Evolutionary conservation across 2,329 filamentous ascomycete species (phyloP).

Genomic region (Thielaviopsis musarum): DNA sequence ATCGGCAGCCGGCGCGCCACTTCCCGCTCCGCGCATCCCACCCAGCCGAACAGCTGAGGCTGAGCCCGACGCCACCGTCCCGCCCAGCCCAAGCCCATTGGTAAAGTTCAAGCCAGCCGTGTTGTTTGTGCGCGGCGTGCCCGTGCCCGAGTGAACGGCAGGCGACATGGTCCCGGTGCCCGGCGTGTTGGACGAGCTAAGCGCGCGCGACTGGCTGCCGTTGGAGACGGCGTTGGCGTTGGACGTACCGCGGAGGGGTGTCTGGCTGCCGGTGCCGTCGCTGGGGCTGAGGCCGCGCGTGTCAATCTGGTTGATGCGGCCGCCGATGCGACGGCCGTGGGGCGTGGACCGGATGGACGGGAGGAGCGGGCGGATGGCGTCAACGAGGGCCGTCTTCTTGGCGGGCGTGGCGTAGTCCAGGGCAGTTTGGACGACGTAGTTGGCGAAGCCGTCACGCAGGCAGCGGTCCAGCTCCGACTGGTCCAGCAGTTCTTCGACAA

Average conservation of each 20-base stretch:
- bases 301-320: conserved; percentile 59
- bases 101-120: conserved; percentile 3
- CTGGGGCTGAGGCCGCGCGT: conserved; percentile 30
- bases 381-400: conserved; percentile 60
- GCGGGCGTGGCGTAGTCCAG: conserved; percentile 65
- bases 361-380: conserved; percentile 70
- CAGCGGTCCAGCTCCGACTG: conserved; percentile 71
- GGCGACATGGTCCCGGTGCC: conserved; percentile 7
- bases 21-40: background rate
- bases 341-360: conserved; percentile 77
- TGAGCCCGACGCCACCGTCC: background rate
- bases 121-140: conserved; percentile 6
- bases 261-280: conserved; percentile 37
- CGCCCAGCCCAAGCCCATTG: conserved; percentile 8
- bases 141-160: conserved; percentile 6
- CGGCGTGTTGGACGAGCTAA: conserved; percentile 3
- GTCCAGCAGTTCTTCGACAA: conserved; percentile 66
- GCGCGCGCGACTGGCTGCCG: conserved; percentile 1
- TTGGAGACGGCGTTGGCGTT: conserved; percentile 12
- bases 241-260: conserved; percentile 23
- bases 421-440: conserved; percentile 96
- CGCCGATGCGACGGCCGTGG: conserved; percentile 82
- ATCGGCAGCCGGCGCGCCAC: conserved; percentile 2
- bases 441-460: conserved; percentile 82
- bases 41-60: background rate